These are phyloP conservation scores for Aureobasidium mangrovei DNA, from an alignment of 2,329 filamentous ascomycete genomes.

Conservation along the genomic window DNA sequence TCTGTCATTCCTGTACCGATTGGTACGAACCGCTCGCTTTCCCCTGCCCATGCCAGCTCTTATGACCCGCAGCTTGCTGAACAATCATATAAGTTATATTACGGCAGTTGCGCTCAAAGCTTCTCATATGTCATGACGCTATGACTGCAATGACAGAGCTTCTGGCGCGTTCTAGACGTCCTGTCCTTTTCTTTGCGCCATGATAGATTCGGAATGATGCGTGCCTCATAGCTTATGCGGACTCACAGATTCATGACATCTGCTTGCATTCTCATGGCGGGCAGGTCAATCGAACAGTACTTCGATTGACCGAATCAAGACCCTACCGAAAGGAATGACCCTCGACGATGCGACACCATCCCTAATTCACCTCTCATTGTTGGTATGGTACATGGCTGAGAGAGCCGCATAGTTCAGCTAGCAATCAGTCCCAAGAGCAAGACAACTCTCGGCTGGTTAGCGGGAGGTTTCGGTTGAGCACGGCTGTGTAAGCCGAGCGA, in stretches of 20 bases:
- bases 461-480: neutral
- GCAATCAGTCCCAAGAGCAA: neutral
- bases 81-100: neutral
- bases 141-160: neutral
- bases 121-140: neutral
- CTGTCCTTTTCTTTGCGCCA: neutral
- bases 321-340: neutral
- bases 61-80: neutral
- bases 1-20: neutral
- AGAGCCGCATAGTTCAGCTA: too few species aligned
- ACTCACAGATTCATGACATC: neutral
- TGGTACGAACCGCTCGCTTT: neutral
- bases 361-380: too few species aligned
- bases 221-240: neutral
- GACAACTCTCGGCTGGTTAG: neutral
- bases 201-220: neutral
- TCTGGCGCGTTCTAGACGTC: constrained; percentile 6
- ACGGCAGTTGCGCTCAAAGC: too few species aligned
- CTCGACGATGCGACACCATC: too few species aligned
- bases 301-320: neutral
- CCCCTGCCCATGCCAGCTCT: neutral
- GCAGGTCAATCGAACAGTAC: neutral
- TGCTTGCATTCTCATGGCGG: neutral
- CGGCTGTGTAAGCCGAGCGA: constrained; percentile 7
- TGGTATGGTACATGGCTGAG: too few species aligned